Base-by-base conservation (phyloP, 129 eudicot genomes). In the Ambrosia artemisiifolia region DNA sequence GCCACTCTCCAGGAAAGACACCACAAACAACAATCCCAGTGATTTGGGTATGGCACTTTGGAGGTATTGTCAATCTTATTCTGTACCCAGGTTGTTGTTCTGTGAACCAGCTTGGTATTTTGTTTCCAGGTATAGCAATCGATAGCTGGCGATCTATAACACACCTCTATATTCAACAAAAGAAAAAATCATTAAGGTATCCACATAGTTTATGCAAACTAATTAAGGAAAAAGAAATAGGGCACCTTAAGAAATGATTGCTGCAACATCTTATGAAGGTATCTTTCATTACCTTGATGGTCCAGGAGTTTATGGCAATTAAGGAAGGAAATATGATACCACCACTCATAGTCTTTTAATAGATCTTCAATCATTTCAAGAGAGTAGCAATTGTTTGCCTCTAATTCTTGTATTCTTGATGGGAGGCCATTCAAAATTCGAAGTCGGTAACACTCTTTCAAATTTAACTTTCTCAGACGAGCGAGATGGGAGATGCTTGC, bases 281-380 rank as follows among this genome's bases (percentile, higher is more conserved):
- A 14, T 30, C 6, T 12, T 28, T 28, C 9, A 48, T 49, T 33
- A 11, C 33, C 47, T 16, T 49, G 30, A 69, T 69, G 30, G 62
- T 18, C 20, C 13, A 54, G 2, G 8, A 54, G 61, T 54, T 54
- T 54, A 4, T 54, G 33, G 5, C 61, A 54, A 2, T 54, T 54
- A 19, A 8, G 2, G 33, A 54, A 54, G 61, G 61, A 54, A 19
- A 54, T 19, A 19, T 3, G 12, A 54, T 54, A 0, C 33, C 33
- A 54, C 32, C 32, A 7, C 12, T 54, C 61, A 54, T 14, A 10
- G 46, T 48, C 16, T 33, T 68, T 3, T 48, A 30, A 8, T 47
- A 68, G 61, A 68, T 68, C 60, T 32, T 32, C 61, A 49, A 68
- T 68, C 44, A 7, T 32, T 49, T 68, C 46, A 1, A 68, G 73